Base-by-base conservation (phyloP, 1,284 basidiomycete genomes). In the Ganoderma meredithae region DNA sequence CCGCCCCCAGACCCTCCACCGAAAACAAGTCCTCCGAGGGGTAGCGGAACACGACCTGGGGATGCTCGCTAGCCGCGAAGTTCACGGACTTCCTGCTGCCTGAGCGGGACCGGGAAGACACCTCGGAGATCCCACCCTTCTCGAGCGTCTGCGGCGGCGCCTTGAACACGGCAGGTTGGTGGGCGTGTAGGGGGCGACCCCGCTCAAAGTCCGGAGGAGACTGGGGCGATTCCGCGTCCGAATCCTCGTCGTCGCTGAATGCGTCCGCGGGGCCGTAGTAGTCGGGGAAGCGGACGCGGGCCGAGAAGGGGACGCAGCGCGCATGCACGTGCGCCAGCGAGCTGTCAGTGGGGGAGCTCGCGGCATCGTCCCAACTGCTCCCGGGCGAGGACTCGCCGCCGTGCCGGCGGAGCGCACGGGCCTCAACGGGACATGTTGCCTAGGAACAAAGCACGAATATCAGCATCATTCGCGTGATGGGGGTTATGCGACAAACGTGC, bases 11-110 rank as follows among this genome's bases (percentile, higher is more conserved):
- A 25, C 56, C 58, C 33, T 70, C 71, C 5, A 65, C 71, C 33
- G 53, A 47, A 44, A 71, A 71, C 47, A 70, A 68, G 31, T 71
- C 68, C 67, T 71, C 70, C 1, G 71, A 70, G 61, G 72, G 75
- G 63, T 76, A 76, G 22, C 75, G 70, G 69, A 72, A 76, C 56
- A 76, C 71, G 67, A 69, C 70, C 63, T 66, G 65, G 40, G 71
- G 71, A 44, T 67, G 65, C 64, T 69, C 75, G 33, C 63, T 65
- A 39, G 9, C 27, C 58, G 68, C 69, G 63, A 76, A 76, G 63
- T 68, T 73, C 33, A 76, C 75, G 12, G 71, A 71, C 72, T 76
- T 76, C 60, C 62, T 39, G 44, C 69, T 53, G 31, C 56, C 56
- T 22, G 64, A 63, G 19, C 58, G 68, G 12, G 62, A 31, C 49